Base-by-base conservation (phyloP, 345 rosid genomes). In the Salix suchowensis region DNA sequence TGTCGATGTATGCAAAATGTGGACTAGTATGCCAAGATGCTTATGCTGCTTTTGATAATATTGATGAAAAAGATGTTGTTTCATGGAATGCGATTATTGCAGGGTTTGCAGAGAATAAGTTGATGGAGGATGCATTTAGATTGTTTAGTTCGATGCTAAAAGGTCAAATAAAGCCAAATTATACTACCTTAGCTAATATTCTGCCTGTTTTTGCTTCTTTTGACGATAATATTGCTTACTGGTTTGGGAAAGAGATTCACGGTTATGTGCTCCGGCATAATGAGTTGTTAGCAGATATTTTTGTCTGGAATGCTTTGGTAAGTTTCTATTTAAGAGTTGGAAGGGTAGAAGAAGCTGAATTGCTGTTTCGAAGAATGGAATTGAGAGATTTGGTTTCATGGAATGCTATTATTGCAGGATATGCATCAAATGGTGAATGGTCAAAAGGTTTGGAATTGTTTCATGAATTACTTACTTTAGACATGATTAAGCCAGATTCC, bases 71-170 rank as follows among this genome's bases (percentile, higher is more conserved):
- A 82, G 98, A 94, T 73, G 93, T 91, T 19, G 87, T 94, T 78
- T 91, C 98, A 2, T 92, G 97, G 97, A 92, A 94, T 84, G 96
- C 97, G 48, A 82, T 92, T 30, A 89, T 94, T 83, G 91, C 97
- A 30, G 98, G 97, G 78, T 86, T 90, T 86, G 87, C 96, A 58
- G 96, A 89, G 89, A 89, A 91, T 66, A 83, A 81, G 77, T 71
- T 92, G 79, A 79, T 79, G 55, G 79, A 66, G 13, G 79, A 80
- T 52, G 94, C 97, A 10, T 82, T 94, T 68, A 85, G 86, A 68
- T 85, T 76, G 77, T 94, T 94, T 79, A 70, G 82, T 67, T 74
- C 77, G 84, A 94, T 94, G 96, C 70, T 86, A 75, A 84, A 81
- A 80, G 89, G 75, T 60, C 69, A 78, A 44, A 69, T 71, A 23